Base-by-base conservation (phyloP, 2,329 filamentous ascomycete genomes). In the Fusarium incarnatum region DNA sequence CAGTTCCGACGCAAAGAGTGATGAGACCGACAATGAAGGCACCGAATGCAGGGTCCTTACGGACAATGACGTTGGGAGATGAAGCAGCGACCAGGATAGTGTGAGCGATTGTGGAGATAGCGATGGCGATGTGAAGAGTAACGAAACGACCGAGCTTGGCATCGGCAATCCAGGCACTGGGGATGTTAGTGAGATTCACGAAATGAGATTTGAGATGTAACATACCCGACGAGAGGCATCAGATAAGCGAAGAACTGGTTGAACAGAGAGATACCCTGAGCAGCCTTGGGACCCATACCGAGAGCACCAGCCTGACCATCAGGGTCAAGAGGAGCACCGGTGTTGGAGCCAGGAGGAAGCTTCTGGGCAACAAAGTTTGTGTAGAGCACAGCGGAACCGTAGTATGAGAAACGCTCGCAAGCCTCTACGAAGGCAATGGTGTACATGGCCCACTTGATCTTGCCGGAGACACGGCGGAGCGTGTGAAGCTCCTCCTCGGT, bases 341-440 rank as follows among this genome's bases (percentile, higher is more conserved):
- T 88, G 23, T 73, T 83, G 8, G 87, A 89, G 18, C 83, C 84
- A 0, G 67, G 55, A 2, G 89, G 88, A 28, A 90, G 79, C 32
- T 82, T 80, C 54, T 85, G 82, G 71, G 87, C 86, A 73, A 91
- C 85, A 74, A 88, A 91, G 79, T 91, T 91, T 77, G 87, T 88
- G 87, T 90, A 92, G 30, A 92, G 83, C 32, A 90, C 85, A 45
- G 88, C 86, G 7, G 89, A 90, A 57, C 91, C 92, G 75, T 94
- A 93, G 86, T 93, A 94, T 16, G 89, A 91, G 81, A 92, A 93
- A 50, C 91, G 89, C 81, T 94, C 92, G 81, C 89, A 92, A 60
- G 93, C 82, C 80, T 94, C 92, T 63, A 92, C 88, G 67, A 93
- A 89, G 49, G 90, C 91, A 63, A 94, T 87, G 27, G 88, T 89